A percentile compares a stretch with the other conserved stretches of the same genome.
These are phyloP conservation scores for Mycena sp. DNA, from an alignment of 1,284 basidiomycete genomes.

Conservation along the genomic window DNA sequence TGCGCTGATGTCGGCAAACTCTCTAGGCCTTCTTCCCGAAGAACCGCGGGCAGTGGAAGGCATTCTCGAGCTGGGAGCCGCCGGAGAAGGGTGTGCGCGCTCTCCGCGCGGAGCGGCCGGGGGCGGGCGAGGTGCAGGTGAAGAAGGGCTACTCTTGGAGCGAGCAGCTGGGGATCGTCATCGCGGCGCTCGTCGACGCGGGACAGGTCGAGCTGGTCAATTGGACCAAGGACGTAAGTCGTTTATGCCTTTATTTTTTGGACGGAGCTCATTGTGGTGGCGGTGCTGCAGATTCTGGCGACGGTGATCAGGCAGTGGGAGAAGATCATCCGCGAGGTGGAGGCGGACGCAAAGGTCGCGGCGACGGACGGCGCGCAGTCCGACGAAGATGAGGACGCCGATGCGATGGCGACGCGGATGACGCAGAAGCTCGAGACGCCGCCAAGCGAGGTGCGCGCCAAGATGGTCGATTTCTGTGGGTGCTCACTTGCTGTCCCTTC, in stretches of 20 bases:
- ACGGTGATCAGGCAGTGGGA: constrained; percentile 73
- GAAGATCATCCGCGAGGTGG: constrained; percentile 76
- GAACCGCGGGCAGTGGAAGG: constrained; percentile 87
- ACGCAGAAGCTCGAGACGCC: constrained; percentile 50
- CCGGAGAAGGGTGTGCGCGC: constrained; percentile 58
- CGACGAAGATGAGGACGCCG: constrained; percentile 58
- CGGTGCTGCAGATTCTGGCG: constrained; percentile 65
- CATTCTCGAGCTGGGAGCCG: constrained; percentile 83
- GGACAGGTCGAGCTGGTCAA: constrained; percentile 72
- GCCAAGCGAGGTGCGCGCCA: constrained; percentile 74
- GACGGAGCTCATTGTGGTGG: constrained; percentile 15
- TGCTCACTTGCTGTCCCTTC: constrained; percentile 12
- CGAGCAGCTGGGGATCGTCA: constrained; percentile 88
- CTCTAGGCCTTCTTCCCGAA: constrained; percentile 94
- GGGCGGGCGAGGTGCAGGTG: constrained; percentile 78
- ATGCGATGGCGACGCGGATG: constrained; percentile 38
- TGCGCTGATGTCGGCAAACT: too few species aligned
- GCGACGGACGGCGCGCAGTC: constrained; percentile 42
- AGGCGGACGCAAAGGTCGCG: constrained; percentile 56
- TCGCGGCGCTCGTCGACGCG: constrained; percentile 78
- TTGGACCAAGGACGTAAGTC: constrained; percentile 82
- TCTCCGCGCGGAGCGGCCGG: constrained; percentile 52
- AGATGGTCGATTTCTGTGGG: constrained; percentile 84
- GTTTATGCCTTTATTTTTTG: neutral
- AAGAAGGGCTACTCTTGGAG: constrained; percentile 92